Evolutionary conservation across 345 rosid species (phyloP), one percentile per base, ranked within the genome.

Genomic region (Aegle marmelos): DNA sequence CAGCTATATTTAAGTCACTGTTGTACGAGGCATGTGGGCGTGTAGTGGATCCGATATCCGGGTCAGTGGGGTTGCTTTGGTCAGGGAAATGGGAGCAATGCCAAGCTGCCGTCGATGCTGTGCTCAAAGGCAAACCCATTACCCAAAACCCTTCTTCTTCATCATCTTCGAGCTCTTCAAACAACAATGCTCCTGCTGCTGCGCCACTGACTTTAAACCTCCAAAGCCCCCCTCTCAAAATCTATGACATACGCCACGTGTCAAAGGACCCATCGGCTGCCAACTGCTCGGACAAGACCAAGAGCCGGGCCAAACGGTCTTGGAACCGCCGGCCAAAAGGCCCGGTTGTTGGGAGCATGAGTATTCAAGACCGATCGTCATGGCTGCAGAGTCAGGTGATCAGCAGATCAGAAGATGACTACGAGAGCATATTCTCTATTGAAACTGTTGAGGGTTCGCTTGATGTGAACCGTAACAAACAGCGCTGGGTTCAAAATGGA

Each of bases 11-110:
- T 64, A 84, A 82, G 87, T 88, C 97, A 53, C 75, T 93, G 72
- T 67, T 93, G 28, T 93, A 89, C 81, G 89, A 93, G 86, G 94
- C 94, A 0, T 91, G 91, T 34, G 94, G 92, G 24, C 83, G 94
- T 72, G 80, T 89, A 59, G 85, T 91, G 50, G 86, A 91, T 80
- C 92, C 94, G 10, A 78, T 91, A 64, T 80, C 81, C 11, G 94
- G 94, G 2, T 89, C 94, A 1, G 89, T 84, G 4, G 94, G 94
- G 31, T 66, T 91, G 79, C 76, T 89, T 22, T 86, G 87, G 88
- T 85, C 91, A 8, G 91, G 94, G 3, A 85, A 84, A 78, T 89
- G 94, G 94, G 82, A 76, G 25, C 89, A 87, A 28, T 93, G 98
- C 82, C 89, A 91, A 69, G 87, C 89, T 7, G 92, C 98, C 4